phyloP scores from a whole-genome alignment of 106 monocot genomes.

The Triglochin maritima region DNA sequence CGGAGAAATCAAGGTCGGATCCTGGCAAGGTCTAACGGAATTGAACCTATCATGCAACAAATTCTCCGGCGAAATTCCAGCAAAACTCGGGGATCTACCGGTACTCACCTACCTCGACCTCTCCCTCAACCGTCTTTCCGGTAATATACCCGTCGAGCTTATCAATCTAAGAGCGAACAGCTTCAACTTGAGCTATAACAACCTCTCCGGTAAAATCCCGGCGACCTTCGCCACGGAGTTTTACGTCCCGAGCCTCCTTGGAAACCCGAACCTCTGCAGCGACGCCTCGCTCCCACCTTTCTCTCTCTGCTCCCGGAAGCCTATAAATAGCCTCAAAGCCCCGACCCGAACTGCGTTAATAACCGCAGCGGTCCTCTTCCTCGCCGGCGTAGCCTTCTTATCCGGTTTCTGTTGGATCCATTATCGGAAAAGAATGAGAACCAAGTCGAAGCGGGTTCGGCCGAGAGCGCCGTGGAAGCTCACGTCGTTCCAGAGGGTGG shows the following conservation, averaged over 20 bases:
- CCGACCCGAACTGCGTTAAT: constrained; percentile 4
- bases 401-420: constrained; percentile 11
- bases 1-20: constrained; percentile 25
- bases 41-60: constrained; percentile 39
- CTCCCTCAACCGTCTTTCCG: constrained; percentile 30
- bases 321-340: not conserved
- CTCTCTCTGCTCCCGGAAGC: constrained; percentile 4
- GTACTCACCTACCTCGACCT: constrained; percentile 53
- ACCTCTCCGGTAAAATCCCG: constrained; percentile 34
- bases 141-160: constrained; percentile 25
- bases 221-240: constrained; percentile 15
- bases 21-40: constrained; percentile 31
- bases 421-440: not conserved
- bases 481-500: constrained; percentile 28
- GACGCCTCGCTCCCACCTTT: not conserved
- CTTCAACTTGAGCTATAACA: constrained; percentile 34
- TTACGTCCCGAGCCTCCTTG: constrained; percentile 10
- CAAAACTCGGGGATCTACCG: constrained; percentile 17
- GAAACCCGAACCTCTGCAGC: constrained; percentile 40
- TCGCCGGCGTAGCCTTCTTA: constrained; percentile 13
- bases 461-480: constrained; percentile 27
- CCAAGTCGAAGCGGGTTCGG: constrained; percentile 1
- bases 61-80: constrained; percentile 34
- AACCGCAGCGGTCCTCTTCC: constrained; percentile 10
- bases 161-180: constrained; percentile 23